Evolutionary conservation across 495 filamentous ascomycete genomes (phyloP), one percentile per base, ranked within the genome.

Genomic region (Penicillium argentinense): DNA sequence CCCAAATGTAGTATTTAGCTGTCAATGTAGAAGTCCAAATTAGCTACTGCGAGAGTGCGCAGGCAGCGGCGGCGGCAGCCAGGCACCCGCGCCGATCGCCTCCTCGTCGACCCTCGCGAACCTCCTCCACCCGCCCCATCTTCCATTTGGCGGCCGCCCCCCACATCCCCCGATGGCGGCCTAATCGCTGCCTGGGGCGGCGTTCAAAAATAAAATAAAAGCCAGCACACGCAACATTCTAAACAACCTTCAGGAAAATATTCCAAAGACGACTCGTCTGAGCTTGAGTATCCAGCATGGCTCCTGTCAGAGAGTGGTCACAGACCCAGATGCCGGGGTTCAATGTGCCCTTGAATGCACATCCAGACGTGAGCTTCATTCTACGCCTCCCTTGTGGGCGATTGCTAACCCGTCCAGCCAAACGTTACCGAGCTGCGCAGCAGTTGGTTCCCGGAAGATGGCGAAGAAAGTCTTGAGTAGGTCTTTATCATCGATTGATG

Each of bases 251-350:
- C 12, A 36, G 16, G 3, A 21, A 36, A 36, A 36, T 36, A 3
- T n/a, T n/a, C 8, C 17, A 36, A 5, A n/a, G n/a, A n/a, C n/a
- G n/a, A n/a, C n/a, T n/a, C 30, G 17, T 33, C 14, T 11, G 33
- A 36, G 33, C 33, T 36, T 36, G 16, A 21, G 21, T 22, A 36
- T 23, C 18, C 19, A 37, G 9, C n/a, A 47, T 47, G 36, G 22
- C 30, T 33, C 28, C 36, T 18, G 16, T 21, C 1, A 18, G 34
- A 0, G 28, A 29, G 13, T 47, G 36, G 45, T 47, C 34, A 1
- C 45, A 36, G n/a, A 36, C 28, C 25, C 45, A 47, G 25, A 48
- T 41, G 38, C 45, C 45, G n/a, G 45, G 45, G 13, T 48, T 48
- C 45, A 42, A 48, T 36, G 13, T 48, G 9, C 45, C 45, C 28